A percentile compares a stretch with the other conserved stretches of the same genome.
Evolutionary conservation across 129 eudicot species (phyloP).

Genomic region (Artemisia argyi): DNA sequence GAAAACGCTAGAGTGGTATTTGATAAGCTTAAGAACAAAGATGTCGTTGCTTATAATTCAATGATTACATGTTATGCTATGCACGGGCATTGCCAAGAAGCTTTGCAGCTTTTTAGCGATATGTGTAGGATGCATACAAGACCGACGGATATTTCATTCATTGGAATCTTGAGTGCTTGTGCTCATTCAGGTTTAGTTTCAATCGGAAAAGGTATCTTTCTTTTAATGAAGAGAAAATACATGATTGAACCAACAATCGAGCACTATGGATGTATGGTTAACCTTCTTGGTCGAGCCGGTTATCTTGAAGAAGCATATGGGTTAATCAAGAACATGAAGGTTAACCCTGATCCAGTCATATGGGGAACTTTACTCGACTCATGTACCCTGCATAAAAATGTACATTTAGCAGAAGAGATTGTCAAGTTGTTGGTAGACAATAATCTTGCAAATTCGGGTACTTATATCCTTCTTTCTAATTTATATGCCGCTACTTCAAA

Average conservation of each 20-base stretch:
- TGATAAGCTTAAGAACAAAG: slow-evolving; percentile 51
- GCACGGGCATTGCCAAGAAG: slow-evolving; percentile 65
- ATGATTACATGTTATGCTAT: slow-evolving; percentile 80
- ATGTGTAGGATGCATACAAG: slow-evolving; percentile 35
- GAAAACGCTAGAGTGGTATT: slow-evolving; percentile 62
- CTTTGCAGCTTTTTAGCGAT: slow-evolving; percentile 44
- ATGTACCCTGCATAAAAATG: slow-evolving; percentile 68
- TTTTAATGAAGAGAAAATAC: slow-evolving; percentile 48
- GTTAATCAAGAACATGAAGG: slow-evolving; percentile 48
- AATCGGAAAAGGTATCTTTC: slow-evolving; percentile 50
- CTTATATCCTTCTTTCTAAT: slow-evolving; percentile 69
- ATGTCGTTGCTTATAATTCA: slow-evolving; percentile 63
- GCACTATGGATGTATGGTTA: slow-evolving; percentile 91
- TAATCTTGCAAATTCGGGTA: slow-evolving; percentile 57
- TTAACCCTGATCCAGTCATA: slow-evolving; percentile 56
- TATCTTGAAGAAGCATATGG: slow-evolving; percentile 62
- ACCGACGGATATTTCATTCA: slow-evolving; percentile 69
- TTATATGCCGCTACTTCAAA: slow-evolving; percentile 56
- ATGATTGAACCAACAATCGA: slow-evolving; percentile 55
- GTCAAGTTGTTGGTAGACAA: slow-evolving; percentile 36
- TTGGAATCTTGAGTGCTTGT: slow-evolving; percentile 71
- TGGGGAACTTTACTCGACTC: slow-evolving; percentile 80
- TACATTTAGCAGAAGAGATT: slow-evolving; percentile 57
- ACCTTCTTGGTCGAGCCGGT: slow-evolving; percentile 89
- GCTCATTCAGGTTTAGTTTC: slow-evolving; percentile 82